These are phyloP conservation scores for Trichoderma sp. DNA, from an alignment of 2,329 filamentous ascomycete genomes.

Conservation along the genomic window DNA sequence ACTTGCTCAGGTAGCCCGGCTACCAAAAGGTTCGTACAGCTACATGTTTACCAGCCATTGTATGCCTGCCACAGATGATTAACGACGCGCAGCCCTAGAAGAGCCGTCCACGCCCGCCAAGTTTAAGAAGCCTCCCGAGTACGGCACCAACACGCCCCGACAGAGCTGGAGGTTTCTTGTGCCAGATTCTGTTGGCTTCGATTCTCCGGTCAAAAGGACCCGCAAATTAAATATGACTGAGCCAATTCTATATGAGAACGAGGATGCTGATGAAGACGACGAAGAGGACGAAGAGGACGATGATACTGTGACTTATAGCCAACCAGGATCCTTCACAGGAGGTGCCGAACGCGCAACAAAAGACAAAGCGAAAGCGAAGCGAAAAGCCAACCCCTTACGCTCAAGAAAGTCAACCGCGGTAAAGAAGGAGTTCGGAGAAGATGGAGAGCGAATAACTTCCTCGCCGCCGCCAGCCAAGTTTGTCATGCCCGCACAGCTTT, in stretches of 20 bases:
- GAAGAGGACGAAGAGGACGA: not conserved
- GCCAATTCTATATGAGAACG: not conserved
- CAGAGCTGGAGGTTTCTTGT: constrained; percentile 7
- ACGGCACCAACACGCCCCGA: not conserved
- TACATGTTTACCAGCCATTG: not conserved
- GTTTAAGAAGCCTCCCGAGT: not conserved
- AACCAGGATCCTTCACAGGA: not conserved
- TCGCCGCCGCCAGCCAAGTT: constrained; percentile 27
- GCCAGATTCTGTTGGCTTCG: not conserved
- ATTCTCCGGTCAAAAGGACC: constrained; percentile 1
- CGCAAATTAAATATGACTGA: not conserved
- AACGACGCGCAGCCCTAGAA: not conserved
- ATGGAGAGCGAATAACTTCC: constrained; percentile 6
- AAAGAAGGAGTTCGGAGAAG: not conserved
- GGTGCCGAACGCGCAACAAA: not conserved
- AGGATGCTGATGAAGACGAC: not conserved
- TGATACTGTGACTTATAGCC: not conserved
- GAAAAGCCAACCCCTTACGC: not conserved
- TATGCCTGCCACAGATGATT: not conserved
- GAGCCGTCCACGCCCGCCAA: not conserved
- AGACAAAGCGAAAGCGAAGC: not conserved
- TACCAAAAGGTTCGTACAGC: constrained; percentile 5
- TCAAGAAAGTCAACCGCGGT: not conserved
- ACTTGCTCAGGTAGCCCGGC: constrained; percentile 27
- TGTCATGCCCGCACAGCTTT: constrained; percentile 26